phyloP scores from a whole-genome alignment of 257 asterid genomes.

The Scutellaria minor region DNA sequence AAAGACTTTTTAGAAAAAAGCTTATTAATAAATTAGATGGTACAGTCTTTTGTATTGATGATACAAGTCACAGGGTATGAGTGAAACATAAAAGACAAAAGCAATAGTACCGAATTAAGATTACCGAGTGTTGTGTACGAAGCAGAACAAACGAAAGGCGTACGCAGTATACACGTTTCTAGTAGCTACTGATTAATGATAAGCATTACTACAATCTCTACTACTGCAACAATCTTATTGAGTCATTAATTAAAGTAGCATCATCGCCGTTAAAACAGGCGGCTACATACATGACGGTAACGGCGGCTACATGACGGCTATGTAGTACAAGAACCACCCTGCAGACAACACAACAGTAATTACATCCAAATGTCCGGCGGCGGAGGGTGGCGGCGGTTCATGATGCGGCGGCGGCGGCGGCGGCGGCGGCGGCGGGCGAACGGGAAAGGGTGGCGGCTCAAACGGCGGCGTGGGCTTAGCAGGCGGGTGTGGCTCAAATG shows the following conservation, averaged over 20 bases:
- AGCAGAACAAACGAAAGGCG: neutral
- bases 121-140: neutral
- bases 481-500: constrained; percentile 29
- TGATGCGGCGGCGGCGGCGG: neutral
- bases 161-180: neutral
- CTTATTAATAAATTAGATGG: too few species aligned
- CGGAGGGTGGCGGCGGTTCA: constrained; percentile 42
- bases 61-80: too few species aligned
- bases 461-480: neutral
- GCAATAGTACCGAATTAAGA: neutral
- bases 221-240: neutral
- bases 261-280: constrained; percentile 13
- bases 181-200: neutral
- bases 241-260: neutral
- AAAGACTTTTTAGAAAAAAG: too few species aligned
- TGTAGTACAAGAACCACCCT: constrained; percentile 32
- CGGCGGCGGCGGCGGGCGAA: constrained; percentile 24
- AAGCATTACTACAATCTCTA: neutral
- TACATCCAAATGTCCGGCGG: constrained; percentile 19
- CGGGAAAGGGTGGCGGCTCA: constrained; percentile 25
- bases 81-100: too few species aligned
- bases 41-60: too few species aligned
- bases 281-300: constrained; percentile 4
- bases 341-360: constrained; percentile 27
- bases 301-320: constrained; percentile 24